Evolutionary conservation across 192 early-diverging fungal species (phyloP), one percentile per base, ranked within the genome.

Genomic region (Oehlia diaphana): DNA sequence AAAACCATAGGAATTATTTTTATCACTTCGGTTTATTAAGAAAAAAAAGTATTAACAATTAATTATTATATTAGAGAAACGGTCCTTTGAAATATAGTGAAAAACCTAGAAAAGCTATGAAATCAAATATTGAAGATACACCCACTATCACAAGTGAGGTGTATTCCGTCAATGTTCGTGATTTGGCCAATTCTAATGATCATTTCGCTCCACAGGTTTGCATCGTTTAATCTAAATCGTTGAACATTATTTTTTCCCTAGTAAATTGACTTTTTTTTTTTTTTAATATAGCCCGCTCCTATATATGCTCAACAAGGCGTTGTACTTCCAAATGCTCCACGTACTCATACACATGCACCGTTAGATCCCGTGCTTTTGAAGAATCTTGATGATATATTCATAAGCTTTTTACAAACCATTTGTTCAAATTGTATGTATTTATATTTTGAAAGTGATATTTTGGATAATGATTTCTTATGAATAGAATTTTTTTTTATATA

Each of bases 371-470:
- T 80, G 19, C 84, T 92, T 13, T 82, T 89, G 58, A 75, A 81
- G 23, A 83, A 83, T 63, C 81, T 93, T 49, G 90, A 92, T 83
- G 90, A 89, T 69, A 84, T 93, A 4, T 93, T 93, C 75, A 87
- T 91, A 82, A 89, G 84, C 49, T 93, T 92, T 58, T 86, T 93
- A 26, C 88, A 91, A 79, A 83, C 87, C 31, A 86, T 93, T 28
- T 93, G 92, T 71, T 93, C 92, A 3, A 86, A 93, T 80, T 84
- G 89, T 89, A 91, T 88, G 81, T 80, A 66, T 31, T 80, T 37
- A 53, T 67, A 23, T 16, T 72, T 28, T 74, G 4, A 31, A 49
- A 49, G 26, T 72, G 66, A 50, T 39, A 6, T 42, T 23, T 16
- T 65, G 26, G 10, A 62, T 71, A 31, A 31, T 13, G 69, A 37